These are phyloP conservation scores for Talaromyces sp. DNA, from an alignment of 2,329 filamentous ascomycete species.

Conservation along the genomic window DNA sequence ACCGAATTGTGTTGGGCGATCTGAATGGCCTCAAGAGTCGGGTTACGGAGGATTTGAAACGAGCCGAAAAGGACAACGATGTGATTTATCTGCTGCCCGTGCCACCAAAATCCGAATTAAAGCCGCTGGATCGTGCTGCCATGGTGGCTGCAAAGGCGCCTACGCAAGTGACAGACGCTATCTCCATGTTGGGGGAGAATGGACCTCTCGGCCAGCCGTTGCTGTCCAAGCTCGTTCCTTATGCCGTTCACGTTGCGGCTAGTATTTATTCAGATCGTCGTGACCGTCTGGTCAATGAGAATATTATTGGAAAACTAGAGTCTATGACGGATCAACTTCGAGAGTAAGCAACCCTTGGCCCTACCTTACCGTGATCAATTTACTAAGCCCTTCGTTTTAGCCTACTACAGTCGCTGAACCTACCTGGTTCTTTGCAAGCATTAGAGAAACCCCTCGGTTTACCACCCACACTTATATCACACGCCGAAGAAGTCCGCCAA, in stretches of 20 bases:
- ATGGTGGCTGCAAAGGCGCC: constrained; percentile 81
- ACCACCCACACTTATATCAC: constrained; percentile 76
- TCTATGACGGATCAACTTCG: constrained; percentile 73
- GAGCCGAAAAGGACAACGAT: constrained; percentile 94
- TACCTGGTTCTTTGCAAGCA: constrained; percentile 89
- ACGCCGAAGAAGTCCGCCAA: constrained; percentile 90
- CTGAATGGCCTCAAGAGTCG: constrained; percentile 75
- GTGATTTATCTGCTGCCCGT: constrained; percentile 85
- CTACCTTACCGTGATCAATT: neutral
- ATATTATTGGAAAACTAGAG: constrained; percentile 80
- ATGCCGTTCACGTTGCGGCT: constrained; percentile 89
- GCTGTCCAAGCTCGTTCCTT: constrained; percentile 88
- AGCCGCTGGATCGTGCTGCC: constrained; percentile 75
- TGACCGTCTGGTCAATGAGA: constrained; percentile 84
- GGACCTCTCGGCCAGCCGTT: constrained; percentile 77
- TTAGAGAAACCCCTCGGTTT: constrained; percentile 90
- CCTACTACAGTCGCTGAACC: constrained; percentile 71
- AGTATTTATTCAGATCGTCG: constrained; percentile 92
- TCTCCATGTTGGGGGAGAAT: constrained; percentile 72
- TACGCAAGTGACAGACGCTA: constrained; percentile 73
- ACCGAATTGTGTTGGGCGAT: constrained; percentile 74
- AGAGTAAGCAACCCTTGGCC: constrained; percentile 42
- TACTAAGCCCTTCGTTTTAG: constrained; percentile 18
- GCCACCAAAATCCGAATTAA: constrained; percentile 82
- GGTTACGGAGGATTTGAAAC: constrained; percentile 80